These are phyloP conservation scores for Fagopyrum homotropicum DNA, from an alignment of 148 eudicot genomes.

Conservation along the genomic window DNA sequence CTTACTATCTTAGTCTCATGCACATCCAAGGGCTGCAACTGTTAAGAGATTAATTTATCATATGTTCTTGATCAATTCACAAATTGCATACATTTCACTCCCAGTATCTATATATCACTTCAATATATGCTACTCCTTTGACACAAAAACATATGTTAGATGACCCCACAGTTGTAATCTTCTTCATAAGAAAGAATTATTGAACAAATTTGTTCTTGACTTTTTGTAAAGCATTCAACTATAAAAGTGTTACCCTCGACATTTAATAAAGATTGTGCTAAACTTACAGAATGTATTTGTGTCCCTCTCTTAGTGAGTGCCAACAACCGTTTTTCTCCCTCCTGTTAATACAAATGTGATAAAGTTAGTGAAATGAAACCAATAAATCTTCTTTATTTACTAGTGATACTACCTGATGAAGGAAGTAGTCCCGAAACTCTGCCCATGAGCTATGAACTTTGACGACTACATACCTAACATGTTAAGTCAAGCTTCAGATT, in stretches of 20 bases:
- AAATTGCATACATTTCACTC: neutral
- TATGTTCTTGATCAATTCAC: neutral
- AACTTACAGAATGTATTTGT: slow-evolving; percentile 69
- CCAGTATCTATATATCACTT: neutral
- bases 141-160: neutral
- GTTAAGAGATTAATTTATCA: neutral
- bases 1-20: neutral
- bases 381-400: neutral
- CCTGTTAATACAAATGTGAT: slow-evolving; percentile 28
- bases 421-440: slow-evolving; percentile 73
- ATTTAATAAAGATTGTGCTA: neutral
- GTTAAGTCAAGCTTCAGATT: slow-evolving; percentile 26
- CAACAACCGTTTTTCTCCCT: slow-evolving; percentile 75
- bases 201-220: neutral
- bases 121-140: neutral
- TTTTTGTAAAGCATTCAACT: neutral
- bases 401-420: slow-evolving; percentile 44
- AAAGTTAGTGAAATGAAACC: neutral
- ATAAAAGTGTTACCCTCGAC: neutral
- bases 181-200: neutral
- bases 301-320: slow-evolving; percentile 91
- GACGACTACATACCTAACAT: slow-evolving; percentile 76
- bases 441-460: slow-evolving; percentile 88
- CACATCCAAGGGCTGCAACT: neutral
- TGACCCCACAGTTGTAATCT: neutral